phyloP scores from a whole-genome alignment of 148 eudicot species.

The Fagopyrum homotropicum region DNA sequence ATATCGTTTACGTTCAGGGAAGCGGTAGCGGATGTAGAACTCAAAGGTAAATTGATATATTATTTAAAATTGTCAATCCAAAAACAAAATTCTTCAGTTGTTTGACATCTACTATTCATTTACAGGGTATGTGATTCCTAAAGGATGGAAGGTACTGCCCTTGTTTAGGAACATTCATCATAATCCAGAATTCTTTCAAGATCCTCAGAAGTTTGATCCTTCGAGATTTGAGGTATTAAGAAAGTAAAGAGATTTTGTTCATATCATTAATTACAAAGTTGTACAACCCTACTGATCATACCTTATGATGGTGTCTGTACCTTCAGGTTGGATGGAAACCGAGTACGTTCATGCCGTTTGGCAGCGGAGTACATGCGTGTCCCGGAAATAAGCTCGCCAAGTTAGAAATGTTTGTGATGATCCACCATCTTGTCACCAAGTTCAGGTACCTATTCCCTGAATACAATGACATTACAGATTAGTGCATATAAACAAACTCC shows the following conservation, averaged over 20 bases:
- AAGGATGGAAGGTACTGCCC: slow-evolving; percentile 75
- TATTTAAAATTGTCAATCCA: not conserved
- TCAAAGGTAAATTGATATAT: slow-evolving; percentile 30
- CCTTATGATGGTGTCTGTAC: not conserved
- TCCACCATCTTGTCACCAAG: slow-evolving; percentile 42
- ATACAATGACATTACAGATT: not conserved
- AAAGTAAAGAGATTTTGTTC: not conserved
- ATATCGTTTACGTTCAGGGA: slow-evolving; percentile 55
- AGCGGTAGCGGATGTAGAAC: slow-evolving; percentile 50
- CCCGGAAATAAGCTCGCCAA: slow-evolving; percentile 54
- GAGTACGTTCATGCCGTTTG: slow-evolving; percentile 48
- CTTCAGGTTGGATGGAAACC: slow-evolving; percentile 35
- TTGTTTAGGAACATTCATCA: slow-evolving; percentile 64
- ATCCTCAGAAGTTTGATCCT: slow-evolving; percentile 49
- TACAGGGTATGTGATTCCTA: slow-evolving; percentile 54
- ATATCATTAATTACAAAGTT: not conserved
- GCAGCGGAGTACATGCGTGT: slow-evolving; percentile 44
- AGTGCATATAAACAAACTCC: not conserved
- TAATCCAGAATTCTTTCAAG: slow-evolving; percentile 44
- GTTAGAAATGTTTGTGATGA: slow-evolving; percentile 43
- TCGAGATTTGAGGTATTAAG: slow-evolving; percentile 51
- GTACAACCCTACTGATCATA: not conserved
- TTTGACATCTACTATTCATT: not conserved
- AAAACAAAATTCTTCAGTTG: not conserved
- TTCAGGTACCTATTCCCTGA: slow-evolving; percentile 29